Percentiles rank a stretch among this genome's conserved stretches.
phyloP scores from a whole-genome alignment of 306 rosid species.

The Begonia peltatifolia region DNA sequence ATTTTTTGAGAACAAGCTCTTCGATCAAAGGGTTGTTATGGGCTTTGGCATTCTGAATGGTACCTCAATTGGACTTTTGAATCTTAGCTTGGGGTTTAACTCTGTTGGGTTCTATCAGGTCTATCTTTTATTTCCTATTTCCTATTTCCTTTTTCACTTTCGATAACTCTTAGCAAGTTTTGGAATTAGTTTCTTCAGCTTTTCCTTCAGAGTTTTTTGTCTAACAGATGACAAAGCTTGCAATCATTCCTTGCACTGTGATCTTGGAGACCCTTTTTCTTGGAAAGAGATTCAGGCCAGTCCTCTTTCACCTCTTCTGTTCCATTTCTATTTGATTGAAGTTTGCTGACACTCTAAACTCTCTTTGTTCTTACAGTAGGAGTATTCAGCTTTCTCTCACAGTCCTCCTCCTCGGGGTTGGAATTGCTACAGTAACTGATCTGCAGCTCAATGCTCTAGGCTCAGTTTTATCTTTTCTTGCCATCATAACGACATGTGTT shows the following conservation, averaged over 20 bases:
- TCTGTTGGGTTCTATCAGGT: conserved; percentile 99
- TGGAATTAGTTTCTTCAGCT: conserved; percentile 5
- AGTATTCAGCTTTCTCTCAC: conserved; percentile 65
- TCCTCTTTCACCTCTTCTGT: conserved; percentile 8
- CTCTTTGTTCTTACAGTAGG: conserved; percentile 41
- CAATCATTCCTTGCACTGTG: conserved; percentile 96
- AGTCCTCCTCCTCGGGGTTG: conserved; percentile 81
- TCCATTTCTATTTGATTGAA: neutral
- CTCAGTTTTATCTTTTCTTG: conserved; percentile 68
- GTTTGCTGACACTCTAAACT: neutral
- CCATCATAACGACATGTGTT: conserved; percentile 79
- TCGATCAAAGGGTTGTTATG: conserved; percentile 63
- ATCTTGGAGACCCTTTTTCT: conserved; percentile 90
- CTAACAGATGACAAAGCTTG: conserved; percentile 92
- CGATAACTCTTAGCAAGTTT: conserved; percentile 7
- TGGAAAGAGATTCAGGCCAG: conserved; percentile 80
- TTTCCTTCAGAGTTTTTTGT: conserved; percentile 8
- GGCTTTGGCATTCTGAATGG: conserved; percentile 97
- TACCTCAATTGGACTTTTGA: conserved; percentile 92
- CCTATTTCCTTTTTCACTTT: neutral
- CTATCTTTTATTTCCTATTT: neutral
- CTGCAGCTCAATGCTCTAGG: conserved; percentile 86
- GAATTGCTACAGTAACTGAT: conserved; percentile 89
- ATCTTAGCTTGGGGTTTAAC: conserved; percentile 93
- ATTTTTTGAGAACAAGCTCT: conserved; percentile 85